Base-by-base conservation (phyloP, 225 moss, liverwort and hornwort species). In the Asterella californica region DNA sequence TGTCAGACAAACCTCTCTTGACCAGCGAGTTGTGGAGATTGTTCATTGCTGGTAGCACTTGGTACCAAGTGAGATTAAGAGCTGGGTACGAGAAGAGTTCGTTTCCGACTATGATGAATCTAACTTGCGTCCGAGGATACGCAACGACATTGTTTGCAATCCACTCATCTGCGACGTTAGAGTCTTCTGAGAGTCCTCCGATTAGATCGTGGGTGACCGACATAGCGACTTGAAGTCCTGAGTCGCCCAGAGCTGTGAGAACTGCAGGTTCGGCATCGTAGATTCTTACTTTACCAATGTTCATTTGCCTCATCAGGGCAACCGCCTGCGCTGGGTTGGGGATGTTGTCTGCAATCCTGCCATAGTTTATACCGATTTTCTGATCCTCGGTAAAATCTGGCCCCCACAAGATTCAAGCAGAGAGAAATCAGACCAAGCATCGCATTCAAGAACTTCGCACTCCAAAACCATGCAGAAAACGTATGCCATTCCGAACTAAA, bases 31-130 rank as follows among this genome's bases (percentile, higher is more conserved):
- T 65, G 54, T 95, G 90, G 48, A 95, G 74, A 15, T 92, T 88
- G 83, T 80, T 83, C 93, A 95, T 95, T 2, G 95, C 93, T 7
- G 95, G 95, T 2, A 95, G 89, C 0, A 95, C 87, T 14, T 90
- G 84, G 11, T 91, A 87, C 95, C 95, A 95, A 47, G 77, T 91
- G 78, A 37, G 77, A 76, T 17, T 92, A 82, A 86, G 88, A 80
- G 80, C 78, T 71, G 48, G 91, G 87, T 80, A 90, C 50, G 69
- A 91, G 81, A 86, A 90, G 9, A 86, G 89, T 83, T 96, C 96
- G 82, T 96, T 96, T 9, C 96, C 94, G 5, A 96, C 94, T 2
- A 87, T 82, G 74, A 96, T 89, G 80, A 79, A 87, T 11, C 87
- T 85, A 68, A 96, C 87, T 63, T 79, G 82, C 18, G 91, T 87